Base-by-base conservation (phyloP, 371 early-diverging fungal species). In the Mortierella polycephala region DNA sequence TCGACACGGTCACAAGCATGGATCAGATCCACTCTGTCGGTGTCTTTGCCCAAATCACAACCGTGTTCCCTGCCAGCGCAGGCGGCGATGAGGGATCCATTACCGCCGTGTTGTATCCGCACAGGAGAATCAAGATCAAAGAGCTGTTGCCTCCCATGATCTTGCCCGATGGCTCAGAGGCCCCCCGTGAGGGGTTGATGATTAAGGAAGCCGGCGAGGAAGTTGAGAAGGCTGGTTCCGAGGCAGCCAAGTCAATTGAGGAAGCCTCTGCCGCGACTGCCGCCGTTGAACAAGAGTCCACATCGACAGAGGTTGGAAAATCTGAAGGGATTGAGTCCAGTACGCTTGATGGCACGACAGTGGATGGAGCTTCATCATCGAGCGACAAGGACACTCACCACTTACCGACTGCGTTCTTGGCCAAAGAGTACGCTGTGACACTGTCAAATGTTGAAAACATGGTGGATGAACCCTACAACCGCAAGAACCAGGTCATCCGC, bases 41-140 rank as follows among this genome's bases (percentile, higher is more conserved):
- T 60, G 97, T 97, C n/a, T 97, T 98, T 87, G 96, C 96, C 41
- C 97, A 98, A 71, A 96, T 98, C 71, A 96, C 97, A 20, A 96
- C 94, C 57, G 89, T 96, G n/a, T 97, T 96, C 76, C 94, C 95
- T 9, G 91, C 97, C 5, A 92, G 93, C n/a, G 80, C 86, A 39
- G 90, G 85, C 2, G 90, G 89, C 60, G 96, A 95, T 52, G 92
- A 89, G 52, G 85, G 87, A 62, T 91, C 93, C n/a, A 81, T 98
- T 56, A 97, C 97, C 3, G 96, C 96, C 16, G 95, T 98, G 7
- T 82, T 98, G 23, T 97, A 96, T 80, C 98, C 99, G 6, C 97
- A 97, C 75, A 87, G 98, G 44, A 87, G 98, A 46, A 94, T 98
- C 52, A 87, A 93, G 45, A 91, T 96, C 68, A 92, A 85, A 12